Evolutionary conservation across 257 asterid genomes (phyloP).

Genomic region (Penstemon davidsonii): DNA sequence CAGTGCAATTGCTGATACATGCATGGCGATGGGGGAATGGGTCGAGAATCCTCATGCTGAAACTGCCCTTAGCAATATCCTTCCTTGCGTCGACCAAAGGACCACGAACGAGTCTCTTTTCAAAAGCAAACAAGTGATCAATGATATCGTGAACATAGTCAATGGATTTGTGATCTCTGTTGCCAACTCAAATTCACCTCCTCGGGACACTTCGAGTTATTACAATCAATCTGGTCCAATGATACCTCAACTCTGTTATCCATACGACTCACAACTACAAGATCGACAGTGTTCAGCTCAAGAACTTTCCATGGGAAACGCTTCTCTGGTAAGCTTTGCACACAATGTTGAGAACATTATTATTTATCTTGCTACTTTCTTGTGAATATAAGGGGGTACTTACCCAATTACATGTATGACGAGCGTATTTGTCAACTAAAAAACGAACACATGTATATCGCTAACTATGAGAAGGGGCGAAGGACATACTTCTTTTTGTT

Average conservation of each 20-base stretch:
- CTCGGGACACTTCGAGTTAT: slow-evolving; percentile 39
- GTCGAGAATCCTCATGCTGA: slow-evolving; percentile 95
- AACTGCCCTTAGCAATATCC: slow-evolving; percentile 91
- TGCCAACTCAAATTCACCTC: slow-evolving; percentile 73
- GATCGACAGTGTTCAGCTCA: slow-evolving; percentile 61
- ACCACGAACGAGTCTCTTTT: slow-evolving; percentile 81
- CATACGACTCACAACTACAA: slow-evolving; percentile 71
- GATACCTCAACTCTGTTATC: slow-evolving; percentile 81
- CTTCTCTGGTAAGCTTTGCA: slow-evolving; percentile 55
- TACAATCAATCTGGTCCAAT: slow-evolving; percentile 84
- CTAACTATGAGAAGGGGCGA: too few relatives aligned
- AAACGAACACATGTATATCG: too few relatives aligned
- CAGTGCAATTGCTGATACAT: slow-evolving; percentile 80
- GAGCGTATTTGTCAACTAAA: too few relatives aligned
- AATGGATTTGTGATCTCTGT: slow-evolving; percentile 64
- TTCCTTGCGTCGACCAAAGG: slow-evolving; percentile 91
- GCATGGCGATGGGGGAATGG: slow-evolving; percentile 99
- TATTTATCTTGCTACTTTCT: too few relatives aligned
- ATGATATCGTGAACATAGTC: slow-evolving; percentile 65
- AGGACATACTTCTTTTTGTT: too few relatives aligned
- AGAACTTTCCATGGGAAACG: slow-evolving; percentile 71
- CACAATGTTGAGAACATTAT: too few relatives aligned
- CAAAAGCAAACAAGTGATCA: slow-evolving; percentile 82
- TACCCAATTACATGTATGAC: too few relatives aligned
- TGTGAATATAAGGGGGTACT: too few relatives aligned